A percentile compares a stretch with the other conserved stretches of the same genome.
Evolutionary conservation across 345 rosid genomes (phyloP).

Genomic region (Trapa bicornis): DNA sequence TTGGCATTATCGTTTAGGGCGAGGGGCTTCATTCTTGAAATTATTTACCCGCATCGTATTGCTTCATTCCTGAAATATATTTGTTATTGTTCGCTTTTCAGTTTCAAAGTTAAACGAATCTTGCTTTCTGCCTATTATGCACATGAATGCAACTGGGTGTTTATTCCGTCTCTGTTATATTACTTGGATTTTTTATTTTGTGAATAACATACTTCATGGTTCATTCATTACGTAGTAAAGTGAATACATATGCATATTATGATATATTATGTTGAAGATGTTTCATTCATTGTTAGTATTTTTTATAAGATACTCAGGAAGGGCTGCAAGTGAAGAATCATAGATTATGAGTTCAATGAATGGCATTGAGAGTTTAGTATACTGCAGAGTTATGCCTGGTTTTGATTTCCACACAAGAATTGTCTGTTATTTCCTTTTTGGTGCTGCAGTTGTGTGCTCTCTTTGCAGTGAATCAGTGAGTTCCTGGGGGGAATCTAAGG

Average conservation of each 20-base stretch:
- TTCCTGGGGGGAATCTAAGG: neutral
- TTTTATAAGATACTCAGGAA: neutral
- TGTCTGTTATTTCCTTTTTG: neutral
- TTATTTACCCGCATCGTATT: neutral
- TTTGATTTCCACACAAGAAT: neutral
- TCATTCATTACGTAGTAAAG: too few relatives aligned
- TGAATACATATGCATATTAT: too few relatives aligned
- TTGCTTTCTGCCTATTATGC: neutral
- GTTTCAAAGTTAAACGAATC: neutral
- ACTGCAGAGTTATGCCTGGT: neutral
- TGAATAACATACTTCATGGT: too few relatives aligned
- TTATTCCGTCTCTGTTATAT: neutral
- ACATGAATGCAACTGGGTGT: neutral
- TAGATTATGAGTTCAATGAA: neutral
- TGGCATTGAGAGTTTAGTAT: neutral
- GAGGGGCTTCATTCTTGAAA: neutral
- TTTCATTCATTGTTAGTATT: neutral
- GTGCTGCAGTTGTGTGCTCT: neutral
- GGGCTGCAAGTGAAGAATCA: neutral
- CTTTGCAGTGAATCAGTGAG: neutral
- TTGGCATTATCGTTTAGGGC: neutral
- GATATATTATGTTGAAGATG: neutral
- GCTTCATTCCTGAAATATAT: neutral
- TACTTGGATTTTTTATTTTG: neutral
- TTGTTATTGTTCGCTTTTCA: neutral